Evolutionary conservation across 1,284 basidiomycete species (phyloP).

Genomic region (Ustilago shanxiensis): DNA sequence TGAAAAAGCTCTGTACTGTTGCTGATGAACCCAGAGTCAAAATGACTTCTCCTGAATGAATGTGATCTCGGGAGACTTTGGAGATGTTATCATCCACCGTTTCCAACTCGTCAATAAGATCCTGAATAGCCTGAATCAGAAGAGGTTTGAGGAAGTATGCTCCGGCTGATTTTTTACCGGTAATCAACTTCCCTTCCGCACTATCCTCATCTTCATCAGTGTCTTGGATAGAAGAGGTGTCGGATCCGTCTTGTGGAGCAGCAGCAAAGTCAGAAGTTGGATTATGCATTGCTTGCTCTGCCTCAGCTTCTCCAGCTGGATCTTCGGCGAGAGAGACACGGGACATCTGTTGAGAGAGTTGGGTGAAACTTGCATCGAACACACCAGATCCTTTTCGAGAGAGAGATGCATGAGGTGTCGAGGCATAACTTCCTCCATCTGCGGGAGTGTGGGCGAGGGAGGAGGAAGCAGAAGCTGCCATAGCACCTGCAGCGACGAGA

Average conservation of each 20-base stretch:
- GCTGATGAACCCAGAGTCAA: constrained; percentile 87
- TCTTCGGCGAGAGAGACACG: constrained; percentile 32
- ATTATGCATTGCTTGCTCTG: constrained; percentile 38
- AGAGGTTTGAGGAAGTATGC: constrained; percentile 70
- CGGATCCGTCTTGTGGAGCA: constrained; percentile 9
- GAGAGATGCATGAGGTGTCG: constrained; percentile 38
- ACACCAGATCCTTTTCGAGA: constrained; percentile 44
- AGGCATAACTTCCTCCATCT: constrained; percentile 35
- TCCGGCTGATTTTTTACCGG: constrained; percentile 28
- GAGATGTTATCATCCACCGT: constrained; percentile 95
- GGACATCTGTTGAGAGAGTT: constrained; percentile 25
- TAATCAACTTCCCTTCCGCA: constrained; percentile 28
- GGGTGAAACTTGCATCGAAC: constrained; percentile 32
- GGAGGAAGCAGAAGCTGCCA: constrained; percentile 28
- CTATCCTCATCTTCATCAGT: constrained; percentile 12
- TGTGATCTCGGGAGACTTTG: constrained; percentile 93
- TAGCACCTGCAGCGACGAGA: constrained; percentile 60
- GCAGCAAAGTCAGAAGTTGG: not conserved
- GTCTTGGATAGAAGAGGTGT: not conserved
- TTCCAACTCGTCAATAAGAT: constrained; percentile 94
- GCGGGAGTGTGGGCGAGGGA: constrained; percentile 35
- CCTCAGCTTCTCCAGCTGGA: constrained; percentile 34
- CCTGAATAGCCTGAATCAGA: constrained; percentile 72
- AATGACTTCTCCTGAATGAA: constrained; percentile 97
- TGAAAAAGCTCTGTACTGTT: constrained; percentile 94